Evolutionary conservation across 768 basidiomycete genomes (phyloP).

Genomic region (Trametes coccinea): DNA sequence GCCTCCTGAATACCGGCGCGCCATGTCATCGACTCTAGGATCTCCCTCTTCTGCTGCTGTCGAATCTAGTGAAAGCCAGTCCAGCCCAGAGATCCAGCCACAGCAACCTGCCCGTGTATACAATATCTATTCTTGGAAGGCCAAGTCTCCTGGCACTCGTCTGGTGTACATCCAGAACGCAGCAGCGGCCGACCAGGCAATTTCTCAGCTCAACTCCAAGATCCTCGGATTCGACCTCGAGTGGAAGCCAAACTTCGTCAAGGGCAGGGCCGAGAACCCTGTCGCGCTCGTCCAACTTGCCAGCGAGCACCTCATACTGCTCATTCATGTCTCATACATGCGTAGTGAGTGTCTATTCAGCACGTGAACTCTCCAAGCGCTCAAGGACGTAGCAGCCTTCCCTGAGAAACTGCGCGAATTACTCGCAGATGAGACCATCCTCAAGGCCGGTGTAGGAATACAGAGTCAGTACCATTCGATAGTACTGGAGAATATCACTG

Average conservation of each 20-base stretch:
- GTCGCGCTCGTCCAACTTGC: constrained; percentile 78
- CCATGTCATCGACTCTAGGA: not conserved
- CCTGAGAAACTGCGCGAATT: constrained; percentile 45
- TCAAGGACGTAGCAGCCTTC: constrained; percentile 12
- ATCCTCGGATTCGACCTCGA: constrained; percentile 73
- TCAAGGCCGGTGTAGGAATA: constrained; percentile 77
- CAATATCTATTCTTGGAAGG: constrained; percentile 25
- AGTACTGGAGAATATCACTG: not conserved
- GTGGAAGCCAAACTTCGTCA: constrained; percentile 66
- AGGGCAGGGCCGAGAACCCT: constrained; percentile 59
- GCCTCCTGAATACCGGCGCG: not conserved
- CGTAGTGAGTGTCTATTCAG: constrained; percentile 30
- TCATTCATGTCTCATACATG: constrained; percentile 71
- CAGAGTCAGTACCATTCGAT: constrained; percentile 43
- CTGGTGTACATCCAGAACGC: constrained; percentile 27
- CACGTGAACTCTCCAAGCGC: not conserved
- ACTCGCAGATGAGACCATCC: constrained; percentile 51
- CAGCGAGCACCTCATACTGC: constrained; percentile 50
- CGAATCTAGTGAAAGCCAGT: not conserved
- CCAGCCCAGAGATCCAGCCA: not conserved
- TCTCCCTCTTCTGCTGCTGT: not conserved
- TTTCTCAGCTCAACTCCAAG: constrained; percentile 20
- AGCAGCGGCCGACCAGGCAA: constrained; percentile 18
- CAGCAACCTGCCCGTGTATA: constrained; percentile 15
- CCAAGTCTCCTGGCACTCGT: constrained; percentile 23